These are phyloP conservation scores for Forsythia suspensa DNA, from an alignment of 257 asterid species.

Conservation along the genomic window DNA sequence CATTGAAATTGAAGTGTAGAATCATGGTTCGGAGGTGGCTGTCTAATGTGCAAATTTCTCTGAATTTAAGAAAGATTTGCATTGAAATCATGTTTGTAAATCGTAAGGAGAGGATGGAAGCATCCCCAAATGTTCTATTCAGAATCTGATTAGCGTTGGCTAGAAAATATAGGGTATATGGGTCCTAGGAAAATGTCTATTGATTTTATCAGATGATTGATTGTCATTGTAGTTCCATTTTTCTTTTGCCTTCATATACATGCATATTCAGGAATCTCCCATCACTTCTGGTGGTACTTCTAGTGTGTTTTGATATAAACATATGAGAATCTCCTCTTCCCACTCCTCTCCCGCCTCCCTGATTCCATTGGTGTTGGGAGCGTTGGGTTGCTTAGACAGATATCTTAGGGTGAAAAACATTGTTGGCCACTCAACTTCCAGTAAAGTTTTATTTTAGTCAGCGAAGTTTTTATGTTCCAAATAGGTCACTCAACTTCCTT, in stretches of 20 bases:
- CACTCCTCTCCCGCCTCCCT: not conserved
- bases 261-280: not conserved
- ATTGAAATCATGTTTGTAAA: not conserved
- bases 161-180: not conserved
- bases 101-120: not conserved
- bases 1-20: not conserved
- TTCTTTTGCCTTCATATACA: not conserved
- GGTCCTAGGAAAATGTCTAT: not conserved
- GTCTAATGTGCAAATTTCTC: not conserved
- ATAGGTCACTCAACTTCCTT: not conserved
- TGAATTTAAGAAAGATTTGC: not conserved
- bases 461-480: not conserved
- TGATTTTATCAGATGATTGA: not conserved
- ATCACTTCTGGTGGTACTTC: not conserved
- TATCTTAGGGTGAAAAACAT: not conserved
- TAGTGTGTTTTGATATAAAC: not conserved
- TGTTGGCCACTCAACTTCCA: not conserved
- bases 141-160: slow-evolving; percentile 8
- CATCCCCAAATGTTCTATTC: not conserved
- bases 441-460: not conserved
- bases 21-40: not conserved
- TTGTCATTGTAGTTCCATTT: not conserved
- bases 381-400: not conserved
- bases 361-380: not conserved
- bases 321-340: not conserved